Conservation (phyloP, 2,329 filamentous ascomycete genomes). For the Hypoxylon sp. region DNA sequence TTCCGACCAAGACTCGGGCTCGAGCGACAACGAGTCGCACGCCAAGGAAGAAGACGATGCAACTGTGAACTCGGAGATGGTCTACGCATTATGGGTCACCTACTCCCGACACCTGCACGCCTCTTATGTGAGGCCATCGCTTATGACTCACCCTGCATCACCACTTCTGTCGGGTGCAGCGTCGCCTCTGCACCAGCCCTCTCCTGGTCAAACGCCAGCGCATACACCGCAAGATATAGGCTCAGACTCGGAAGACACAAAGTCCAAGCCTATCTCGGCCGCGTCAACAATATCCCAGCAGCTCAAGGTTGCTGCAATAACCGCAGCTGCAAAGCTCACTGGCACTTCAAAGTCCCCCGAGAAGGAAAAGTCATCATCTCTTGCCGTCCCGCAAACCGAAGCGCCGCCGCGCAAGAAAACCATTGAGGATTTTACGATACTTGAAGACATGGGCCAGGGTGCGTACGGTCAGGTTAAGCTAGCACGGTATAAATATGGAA, state of each 20-base stretch:
- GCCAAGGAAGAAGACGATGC: constrained; percentile 54
- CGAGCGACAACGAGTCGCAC: constrained; percentile 47
- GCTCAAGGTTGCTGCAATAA: constrained; percentile 64
- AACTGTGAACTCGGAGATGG: constrained; percentile 72
- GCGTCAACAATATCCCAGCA: constrained; percentile 62
- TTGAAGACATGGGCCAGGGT: constrained; percentile 98
- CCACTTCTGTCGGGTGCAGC: constrained; percentile 68
- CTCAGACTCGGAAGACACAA: constrained; percentile 61
- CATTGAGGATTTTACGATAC: constrained; percentile 87
- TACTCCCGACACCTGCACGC: constrained; percentile 94
- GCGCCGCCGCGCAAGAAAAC: constrained; percentile 71
- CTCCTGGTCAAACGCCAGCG: constrained; percentile 73
- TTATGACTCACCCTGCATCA: constrained; percentile 64
- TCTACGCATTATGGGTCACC: constrained; percentile 96
- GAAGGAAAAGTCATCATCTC: constrained; percentile 41
- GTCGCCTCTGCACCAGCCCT: constrained; percentile 80
- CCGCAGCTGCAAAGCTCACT: constrained; percentile 62
- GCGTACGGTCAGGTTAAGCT: constrained; percentile 98
- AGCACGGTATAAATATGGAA: constrained; percentile 81
- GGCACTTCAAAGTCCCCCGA: constrained; percentile 45
- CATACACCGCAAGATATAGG: constrained; percentile 65
- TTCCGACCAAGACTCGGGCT: constrained; percentile 44
- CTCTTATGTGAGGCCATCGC: constrained; percentile 56
- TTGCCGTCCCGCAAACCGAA: constrained; percentile 47
- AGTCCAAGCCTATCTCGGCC: constrained; percentile 48